Base-by-base conservation (phyloP, 78 protist genomes). In the Dictyostelium brefeldianum region DNA sequence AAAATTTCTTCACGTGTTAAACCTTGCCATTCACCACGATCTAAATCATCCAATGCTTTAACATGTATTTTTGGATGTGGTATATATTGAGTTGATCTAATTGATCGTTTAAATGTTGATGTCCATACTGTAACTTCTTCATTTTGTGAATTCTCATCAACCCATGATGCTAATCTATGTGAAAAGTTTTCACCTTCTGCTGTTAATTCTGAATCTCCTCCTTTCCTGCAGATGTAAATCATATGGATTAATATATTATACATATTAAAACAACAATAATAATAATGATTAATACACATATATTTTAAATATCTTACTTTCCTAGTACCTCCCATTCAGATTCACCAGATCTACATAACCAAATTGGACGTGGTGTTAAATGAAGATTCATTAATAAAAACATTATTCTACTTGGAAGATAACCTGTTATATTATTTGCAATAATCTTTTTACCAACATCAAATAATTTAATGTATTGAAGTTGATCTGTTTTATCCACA, bases 1-100 rank as follows among this genome's bases (percentile, higher is more conserved):
- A 83, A 71, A 27, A 97, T 78, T 29, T 98, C 98, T 17, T 96
- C 97, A 78, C 97, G 89, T 10, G 99, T 98, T 96, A 98, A 3
- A 11, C 98, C 98, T n/a, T 98, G 98, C 96, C 98, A 98, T 57
- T 77, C 92, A 10, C 99, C 99, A 9, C 98, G 98, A 51, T 97
- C 96, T n/a, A 98, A 80, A 92, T 98, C 99, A 75, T 98, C 98
- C 43, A 97, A 92, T 29, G 90, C 93, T 1, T 83, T 79, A 9
- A 87, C 93, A 54, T 87, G 93, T 11, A 93, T 80, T 71, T 93
- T 93, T 4, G 89, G 96, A 70, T 83, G 84, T 15, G 89, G 81
- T 20, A 93, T 84, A 77, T 93, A 93, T 74, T 93, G 96, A 27
- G 92, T 81, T 0, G 96, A 84, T 17, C 90, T 36, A 25, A 93